Base-by-base conservation (phyloP, 2,329 filamentous ascomycete genomes). In the Fusarium sp. region DNA sequence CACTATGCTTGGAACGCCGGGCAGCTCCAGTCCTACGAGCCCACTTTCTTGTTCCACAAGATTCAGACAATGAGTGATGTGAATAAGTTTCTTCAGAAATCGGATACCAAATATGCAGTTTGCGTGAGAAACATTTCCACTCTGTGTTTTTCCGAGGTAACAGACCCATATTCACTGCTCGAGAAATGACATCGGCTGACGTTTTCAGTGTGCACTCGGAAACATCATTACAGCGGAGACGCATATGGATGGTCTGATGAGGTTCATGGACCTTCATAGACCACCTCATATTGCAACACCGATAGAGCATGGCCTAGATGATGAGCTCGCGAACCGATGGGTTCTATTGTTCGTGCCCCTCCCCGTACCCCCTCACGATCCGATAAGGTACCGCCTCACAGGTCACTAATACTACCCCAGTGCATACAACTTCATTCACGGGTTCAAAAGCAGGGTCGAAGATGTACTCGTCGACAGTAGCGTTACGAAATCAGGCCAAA, bases 351-450 rank as follows among this genome's bases (percentile, higher is more conserved):
- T 58, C 0, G 70, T 50, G 3, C 3, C 16, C 12, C 3, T 13
- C 1, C 4, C 5, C 9, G 7, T 0, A 10, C 3, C 18, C 10
- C 10, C 2, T 1, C 21, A 23, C 21, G 21, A 23, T 23, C 21
- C 4, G 21, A 23, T 23, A 23, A 23, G 21, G 7, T 0, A 10
- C 3, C 18, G 6, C 10, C 2, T 1, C 3, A 2, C 5, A 18
- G 11, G 5, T 3, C 12, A 34, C 42, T 48, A 9, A 25, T 8
- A 2, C 4, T n/a, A 6, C 4, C 11, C 5, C 3, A 74, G 71
- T 11, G 53, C 66, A 18, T 73, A 67, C 44, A 73, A 62, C 31
- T 73, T 74, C 21, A 64, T 72, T 6, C 64, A 74, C n/a, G 71
- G 69, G 19, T 44, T 74, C 21, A 74, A 72, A 26, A 70, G 71